These are phyloP conservation scores for Tolypocladium capitatum DNA, from an alignment of 2,329 filamentous ascomycete species.

Conservation along the genomic window DNA sequence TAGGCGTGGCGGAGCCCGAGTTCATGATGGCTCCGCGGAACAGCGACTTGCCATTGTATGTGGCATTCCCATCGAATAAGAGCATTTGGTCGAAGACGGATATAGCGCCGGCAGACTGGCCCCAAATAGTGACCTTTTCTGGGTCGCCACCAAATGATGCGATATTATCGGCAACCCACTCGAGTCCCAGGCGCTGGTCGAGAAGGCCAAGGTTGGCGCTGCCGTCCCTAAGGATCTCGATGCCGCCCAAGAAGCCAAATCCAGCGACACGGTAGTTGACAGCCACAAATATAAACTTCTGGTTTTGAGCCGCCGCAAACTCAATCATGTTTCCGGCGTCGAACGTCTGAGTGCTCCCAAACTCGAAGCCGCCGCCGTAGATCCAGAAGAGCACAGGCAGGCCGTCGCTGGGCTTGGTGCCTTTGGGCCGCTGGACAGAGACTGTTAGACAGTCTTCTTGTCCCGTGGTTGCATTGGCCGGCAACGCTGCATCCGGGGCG, in stretches of 20 bases:
- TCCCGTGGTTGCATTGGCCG: too few relatives aligned
- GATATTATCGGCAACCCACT: conserved; percentile 72
- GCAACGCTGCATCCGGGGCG: too few relatives aligned
- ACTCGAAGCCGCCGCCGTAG: conserved; percentile 52
- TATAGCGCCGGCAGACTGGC: conserved; percentile 58
- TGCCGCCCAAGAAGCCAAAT: conserved; percentile 61
- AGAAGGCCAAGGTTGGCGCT: conserved; percentile 57
- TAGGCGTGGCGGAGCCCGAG: conserved; percentile 50
- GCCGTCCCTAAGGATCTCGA: conserved; percentile 53
- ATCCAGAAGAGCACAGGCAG: conserved; percentile 61
- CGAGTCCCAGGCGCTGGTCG: conserved; percentile 57
- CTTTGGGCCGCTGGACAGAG: conserved; percentile 44
- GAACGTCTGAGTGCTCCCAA: conserved; percentile 38
- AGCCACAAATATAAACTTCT: conserved; percentile 58
- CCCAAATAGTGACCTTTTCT: conserved; percentile 67
- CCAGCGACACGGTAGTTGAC: conserved; percentile 67
- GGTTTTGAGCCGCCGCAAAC: conserved; percentile 19
- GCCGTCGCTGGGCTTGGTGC: conserved; percentile 38
- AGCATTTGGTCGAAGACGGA: conserved; percentile 67
- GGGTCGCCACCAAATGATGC: conserved; percentile 67
- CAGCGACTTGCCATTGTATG: conserved; percentile 60
- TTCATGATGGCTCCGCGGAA: conserved; percentile 73
- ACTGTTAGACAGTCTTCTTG: conserved; percentile 54
- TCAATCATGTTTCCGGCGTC: conserved; percentile 36
- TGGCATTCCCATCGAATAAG: conserved; percentile 58